These are phyloP conservation scores for Dacryopinax spathularia DNA, from an alignment of 768 basidiomycete genomes.

Conservation along the genomic window DNA sequence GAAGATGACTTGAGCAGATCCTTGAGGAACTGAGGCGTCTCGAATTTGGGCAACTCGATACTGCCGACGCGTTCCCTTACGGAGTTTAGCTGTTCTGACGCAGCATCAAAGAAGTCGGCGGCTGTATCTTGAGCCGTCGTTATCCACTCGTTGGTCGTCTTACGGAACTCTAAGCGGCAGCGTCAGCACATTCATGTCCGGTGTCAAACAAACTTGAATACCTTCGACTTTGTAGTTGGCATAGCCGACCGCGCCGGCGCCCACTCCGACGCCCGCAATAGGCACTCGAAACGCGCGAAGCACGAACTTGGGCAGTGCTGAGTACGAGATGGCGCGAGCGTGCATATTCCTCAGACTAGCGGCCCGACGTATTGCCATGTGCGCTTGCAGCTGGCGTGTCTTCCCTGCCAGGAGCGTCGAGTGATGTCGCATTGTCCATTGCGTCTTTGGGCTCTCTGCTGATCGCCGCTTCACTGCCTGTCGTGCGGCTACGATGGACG, in stretches of 20 bases:
- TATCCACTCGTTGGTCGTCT: conserved; percentile 53
- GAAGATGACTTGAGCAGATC: conserved; percentile 33
- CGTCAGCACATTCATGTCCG: not conserved
- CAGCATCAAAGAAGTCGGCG: conserved; percentile 54
- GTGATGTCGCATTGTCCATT: conserved; percentile 2
- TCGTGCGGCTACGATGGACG: not conserved
- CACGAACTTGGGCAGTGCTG: conserved; percentile 77
- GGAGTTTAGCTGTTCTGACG: conserved; percentile 51
- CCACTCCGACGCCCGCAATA: conserved; percentile 74
- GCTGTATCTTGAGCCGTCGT: conserved; percentile 52
- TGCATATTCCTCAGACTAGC: conserved; percentile 32
- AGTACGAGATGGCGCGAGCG: conserved; percentile 65
- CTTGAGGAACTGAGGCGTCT: conserved; percentile 54
- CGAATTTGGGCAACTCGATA: conserved; percentile 42
- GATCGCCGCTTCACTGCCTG: not conserved
- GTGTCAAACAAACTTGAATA: conserved; percentile 19
- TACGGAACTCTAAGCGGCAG: conserved; percentile 67
- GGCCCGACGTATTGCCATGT: not conserved
- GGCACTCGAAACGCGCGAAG: conserved; percentile 79
- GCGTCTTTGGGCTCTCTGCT: not conserved
- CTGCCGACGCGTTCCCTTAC: conserved; percentile 45
- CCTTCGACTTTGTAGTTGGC: conserved; percentile 96
- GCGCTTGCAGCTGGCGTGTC: not conserved
- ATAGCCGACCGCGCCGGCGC: conserved; percentile 82
- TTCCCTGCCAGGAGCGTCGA: not conserved